Base-by-base conservation (phyloP, 192 early-diverging fungal genomes). In the Coemansia javaensis region DNA sequence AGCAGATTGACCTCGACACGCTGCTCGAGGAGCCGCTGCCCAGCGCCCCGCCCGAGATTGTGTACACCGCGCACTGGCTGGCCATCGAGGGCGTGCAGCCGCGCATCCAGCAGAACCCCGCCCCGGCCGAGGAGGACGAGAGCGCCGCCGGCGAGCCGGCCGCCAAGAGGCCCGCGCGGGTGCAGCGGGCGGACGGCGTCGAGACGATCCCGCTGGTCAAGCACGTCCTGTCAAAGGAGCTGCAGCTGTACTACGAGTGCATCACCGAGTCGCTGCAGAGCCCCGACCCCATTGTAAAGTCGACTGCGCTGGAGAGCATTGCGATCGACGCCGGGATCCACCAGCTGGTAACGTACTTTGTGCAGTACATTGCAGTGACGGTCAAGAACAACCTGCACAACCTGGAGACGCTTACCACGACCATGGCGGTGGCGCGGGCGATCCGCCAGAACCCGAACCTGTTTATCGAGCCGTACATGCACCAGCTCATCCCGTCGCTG, bases 31-130 rank as follows among this genome's bases (percentile, higher is more conserved):
- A 81, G 12, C 88, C 91, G 1, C 63, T 99, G 13, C 97, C 97
- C 1, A 84, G 84, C 43, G 88, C 95, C 1, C 97, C 97, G 2
- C 76, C 91, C 3, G 92, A 97, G 25, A 79, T 90, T 0, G 82
- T 85, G 3, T 90, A 86, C 52, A 94, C 93, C 1, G 91, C 87
- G 9, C 95, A 98, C 56, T 98, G 93, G 93, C 78, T 99, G n/a
- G 95, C 97, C 2, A 88, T 99, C 49, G 97, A 98, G 50, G 97
- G 97, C n/a, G 93, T 98, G 12, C 97, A 99, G 64, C 97, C 97
- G 12, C 78, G 85, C 10, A 97, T 94, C 53, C 85, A 90, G 14
- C 94, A 99, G 62, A 99, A 99, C 53, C 97, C 97, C 21, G 82
- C 82, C 2, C 85, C 88, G 4, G 5, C 50, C 2, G 57, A 57